Evolutionary conservation across 1,284 basidiomycete species (phyloP), one percentile per base, ranked within the genome.

Genomic region (Ustilago lituana): DNA sequence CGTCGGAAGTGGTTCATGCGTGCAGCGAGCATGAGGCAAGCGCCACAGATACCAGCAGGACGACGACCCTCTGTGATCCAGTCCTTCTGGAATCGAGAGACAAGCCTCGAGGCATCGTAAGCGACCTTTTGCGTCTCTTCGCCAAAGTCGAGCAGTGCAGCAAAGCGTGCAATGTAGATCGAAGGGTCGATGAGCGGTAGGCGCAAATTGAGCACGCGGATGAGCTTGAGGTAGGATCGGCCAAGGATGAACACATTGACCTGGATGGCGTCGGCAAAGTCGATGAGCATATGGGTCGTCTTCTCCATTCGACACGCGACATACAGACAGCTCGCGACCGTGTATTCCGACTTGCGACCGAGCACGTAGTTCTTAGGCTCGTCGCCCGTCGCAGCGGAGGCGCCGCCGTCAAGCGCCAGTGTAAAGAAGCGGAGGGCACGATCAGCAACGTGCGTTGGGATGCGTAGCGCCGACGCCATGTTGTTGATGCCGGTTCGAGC

Each of bases 181-280:
- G 93, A 93, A 0, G 96, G 96, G 79, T 99, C 96, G 74, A 98
- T 91, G 44, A 94, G 88, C 0, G 92, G 92, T 8, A 96, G 87
- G 2, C 68, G 63, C n/a, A 98, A 87, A 72, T 92, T 90, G 62
- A 98, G 89, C 0, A 90, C 90, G 76, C 92, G 90, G 5, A 97
- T 89, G 23, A 98, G 89, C 81, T 96, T 93, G 45, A 98, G 89
- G 79, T 98, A 99, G 1, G 92, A 95, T 54, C 94, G 90, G 0
- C 96, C 96, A 22, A 99, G 90, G 78, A 94, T 92, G 78, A 97
- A 98, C 8, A 99, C 96, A 79, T 98, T 98, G 73, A 98, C 93
- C 65, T 81, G 75, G 44, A 81, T 78, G 19, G 78, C 74, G 46
- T 81, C 79, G 32, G 91, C 22, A 80, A 99, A 98, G 84, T 99